A percentile compares a stretch with the other conserved stretches of the same genome.
Conservation (phyloP, 108 stramenopile genomes). For the Conticribra guillardii region DNA sequence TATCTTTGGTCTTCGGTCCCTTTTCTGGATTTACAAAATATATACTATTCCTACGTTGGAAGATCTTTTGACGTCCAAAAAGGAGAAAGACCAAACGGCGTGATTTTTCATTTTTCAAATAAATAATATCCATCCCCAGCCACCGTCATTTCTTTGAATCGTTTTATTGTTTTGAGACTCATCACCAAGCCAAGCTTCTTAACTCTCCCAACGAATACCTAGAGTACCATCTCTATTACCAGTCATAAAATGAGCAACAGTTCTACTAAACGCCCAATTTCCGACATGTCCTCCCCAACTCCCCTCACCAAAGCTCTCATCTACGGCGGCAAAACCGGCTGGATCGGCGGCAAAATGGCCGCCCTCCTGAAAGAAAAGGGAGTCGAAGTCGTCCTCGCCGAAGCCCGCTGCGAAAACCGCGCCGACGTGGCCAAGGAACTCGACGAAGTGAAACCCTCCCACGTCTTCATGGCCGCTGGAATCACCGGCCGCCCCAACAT, state of each 20-base stretch:
- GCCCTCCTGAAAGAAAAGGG: slow-evolving; percentile 80
- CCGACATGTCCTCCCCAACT: slow-evolving; percentile 19
- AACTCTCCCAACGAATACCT: no score
- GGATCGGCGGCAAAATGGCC: slow-evolving; percentile 95
- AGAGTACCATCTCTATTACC: no score
- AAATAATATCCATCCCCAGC: no score
- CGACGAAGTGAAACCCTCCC: slow-evolving; percentile 91
- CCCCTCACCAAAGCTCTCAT: slow-evolving; percentile 80
- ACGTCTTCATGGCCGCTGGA: slow-evolving; percentile 97
- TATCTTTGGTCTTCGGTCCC: no score
- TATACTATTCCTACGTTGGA: no score
- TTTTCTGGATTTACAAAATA: no score
- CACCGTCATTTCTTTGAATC: no score
- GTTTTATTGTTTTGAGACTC: no score
- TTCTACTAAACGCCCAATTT: background rate
- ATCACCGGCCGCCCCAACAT: slow-evolving; percentile 99
- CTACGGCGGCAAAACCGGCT: slow-evolving; percentile 97
- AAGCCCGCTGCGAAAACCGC: slow-evolving; percentile 93
- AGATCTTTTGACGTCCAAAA: no score
- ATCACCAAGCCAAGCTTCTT: no score
- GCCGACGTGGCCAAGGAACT: slow-evolving; percentile 89
- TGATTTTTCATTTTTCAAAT: no score
- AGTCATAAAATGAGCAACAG: background rate
- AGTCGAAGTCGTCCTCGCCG: slow-evolving; percentile 84
- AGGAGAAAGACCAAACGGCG: no score